phyloP scores from a whole-genome alignment of 2,329 filamentous ascomycete species.

The Metarhizium album region DNA sequence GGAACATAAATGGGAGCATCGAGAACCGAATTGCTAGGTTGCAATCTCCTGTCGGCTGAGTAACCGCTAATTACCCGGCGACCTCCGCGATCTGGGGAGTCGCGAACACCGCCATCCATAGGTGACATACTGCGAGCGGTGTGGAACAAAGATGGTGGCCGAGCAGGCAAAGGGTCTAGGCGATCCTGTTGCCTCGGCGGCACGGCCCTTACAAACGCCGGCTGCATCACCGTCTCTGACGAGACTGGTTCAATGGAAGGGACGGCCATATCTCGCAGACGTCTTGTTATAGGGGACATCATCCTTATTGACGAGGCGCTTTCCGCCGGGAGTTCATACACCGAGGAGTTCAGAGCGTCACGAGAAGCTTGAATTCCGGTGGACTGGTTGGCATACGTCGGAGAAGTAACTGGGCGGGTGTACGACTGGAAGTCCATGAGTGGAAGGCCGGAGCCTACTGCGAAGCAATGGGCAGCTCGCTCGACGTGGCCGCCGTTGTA shows the following conservation, averaged over 20 bases:
- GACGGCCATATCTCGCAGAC: conserved; percentile 31
- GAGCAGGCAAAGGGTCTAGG: conserved; percentile 11
- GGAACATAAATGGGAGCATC: conserved; percentile 2
- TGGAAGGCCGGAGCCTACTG: conserved; percentile 2
- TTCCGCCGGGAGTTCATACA: conserved; percentile 10
- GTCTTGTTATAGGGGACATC: conserved; percentile 10
- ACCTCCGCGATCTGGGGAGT: conserved; percentile 1
- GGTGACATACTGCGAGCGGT: conserved; percentile 8
- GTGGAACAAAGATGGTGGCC: conserved; percentile 6
- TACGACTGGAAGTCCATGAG: conserved; percentile 5
- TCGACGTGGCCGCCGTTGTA: conserved; percentile 4
- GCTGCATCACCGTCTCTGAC: conserved; percentile 20
- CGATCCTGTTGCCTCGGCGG: conserved; percentile 17
- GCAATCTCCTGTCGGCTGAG: neutral
- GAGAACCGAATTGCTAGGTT: conserved; percentile 1
- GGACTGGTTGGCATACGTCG: neutral
- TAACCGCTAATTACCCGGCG: conserved; percentile 11
- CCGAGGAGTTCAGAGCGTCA: conserved; percentile 18
- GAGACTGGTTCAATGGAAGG: conserved; percentile 35
- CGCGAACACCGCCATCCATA: neutral
- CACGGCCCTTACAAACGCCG: conserved; percentile 23
- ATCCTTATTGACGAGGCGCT: conserved; percentile 8
- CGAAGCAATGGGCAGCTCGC: conserved; percentile 2
- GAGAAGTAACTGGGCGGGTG: neutral
- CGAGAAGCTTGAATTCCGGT: neutral